Evolutionary conservation across 2,329 filamentous ascomycete species (phyloP).

Genomic region (Clathrospora elynae): DNA sequence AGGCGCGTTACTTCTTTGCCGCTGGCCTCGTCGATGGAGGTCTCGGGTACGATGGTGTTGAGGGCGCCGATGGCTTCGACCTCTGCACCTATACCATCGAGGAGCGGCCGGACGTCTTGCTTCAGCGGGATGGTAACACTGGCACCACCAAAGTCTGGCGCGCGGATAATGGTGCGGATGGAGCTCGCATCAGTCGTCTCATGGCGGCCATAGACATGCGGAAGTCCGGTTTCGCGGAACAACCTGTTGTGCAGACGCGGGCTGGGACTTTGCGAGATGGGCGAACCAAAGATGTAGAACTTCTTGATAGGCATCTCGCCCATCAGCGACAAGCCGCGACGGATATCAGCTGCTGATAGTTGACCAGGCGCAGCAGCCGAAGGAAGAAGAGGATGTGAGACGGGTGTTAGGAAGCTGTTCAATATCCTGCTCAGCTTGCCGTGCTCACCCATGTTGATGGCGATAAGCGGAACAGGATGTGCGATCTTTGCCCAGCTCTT

Average conservation of each 20-base stretch:
- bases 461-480: constrained; percentile 84
- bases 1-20: constrained; percentile 59
- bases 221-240: constrained; percentile 76
- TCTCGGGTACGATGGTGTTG: constrained; percentile 81
- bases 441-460: constrained; percentile 88
- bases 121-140: constrained; percentile 97
- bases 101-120: constrained; percentile 77
- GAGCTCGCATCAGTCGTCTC: constrained; percentile 71
- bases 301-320: constrained; percentile 76
- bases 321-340: constrained; percentile 75
- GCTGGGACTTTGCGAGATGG: constrained; percentile 80
- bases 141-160: constrained; percentile 82
- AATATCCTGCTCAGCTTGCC: constrained; percentile 90
- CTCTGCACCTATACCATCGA: constrained; percentile 80
- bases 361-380: constrained; percentile 95
- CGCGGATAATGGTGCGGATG: constrained; percentile 68
- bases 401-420: constrained; percentile 92
- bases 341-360: constrained; percentile 86
- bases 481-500: constrained; percentile 73
- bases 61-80: constrained; percentile 86
- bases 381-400: constrained; percentile 86
- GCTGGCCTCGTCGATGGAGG: constrained; percentile 41
- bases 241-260: constrained; percentile 88
- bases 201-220: constrained; percentile 76
- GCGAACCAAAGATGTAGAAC: constrained; percentile 88